Conservation (phyloP, 352 stramenopile species). For the Pseudoperonospora humuli region DNA sequence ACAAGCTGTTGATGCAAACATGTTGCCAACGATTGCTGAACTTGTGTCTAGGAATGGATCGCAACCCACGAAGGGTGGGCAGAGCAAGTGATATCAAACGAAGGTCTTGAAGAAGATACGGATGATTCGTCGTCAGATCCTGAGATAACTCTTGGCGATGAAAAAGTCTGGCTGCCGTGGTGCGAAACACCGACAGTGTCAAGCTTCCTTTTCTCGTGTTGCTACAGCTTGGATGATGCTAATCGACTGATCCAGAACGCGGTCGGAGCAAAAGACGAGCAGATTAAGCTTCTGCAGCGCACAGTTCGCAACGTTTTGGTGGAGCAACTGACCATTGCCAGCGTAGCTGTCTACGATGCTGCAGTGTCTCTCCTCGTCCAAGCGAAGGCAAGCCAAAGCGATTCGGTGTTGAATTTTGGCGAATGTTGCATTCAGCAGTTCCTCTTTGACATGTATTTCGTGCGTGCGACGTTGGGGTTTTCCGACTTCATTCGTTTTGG, state of each 20-base stretch:
- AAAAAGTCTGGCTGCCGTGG: conserved; percentile 83
- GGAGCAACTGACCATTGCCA: conserved; percentile 72
- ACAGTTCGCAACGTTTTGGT: conserved; percentile 63
- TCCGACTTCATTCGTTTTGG: conserved; percentile 84
- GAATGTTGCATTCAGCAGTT: conserved; percentile 82
- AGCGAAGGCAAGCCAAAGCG: conserved; percentile 39
- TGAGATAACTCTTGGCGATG: conserved; percentile 37
- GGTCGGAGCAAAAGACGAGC: conserved; percentile 28
- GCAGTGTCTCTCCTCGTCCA: conserved; percentile 51
- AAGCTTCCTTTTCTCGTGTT: conserved; percentile 79
- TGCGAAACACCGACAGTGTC: conserved; percentile 76
- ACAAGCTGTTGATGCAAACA: background rate
- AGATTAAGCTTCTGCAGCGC: conserved; percentile 52
- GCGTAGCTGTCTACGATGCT: conserved; percentile 59
- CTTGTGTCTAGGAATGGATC: conserved; percentile 57
- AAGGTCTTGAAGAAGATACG: conserved; percentile 31
- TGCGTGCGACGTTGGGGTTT: conserved; percentile 75
- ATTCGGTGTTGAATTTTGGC: conserved; percentile 67
- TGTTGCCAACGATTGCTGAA: background rate
- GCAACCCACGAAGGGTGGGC: conserved; percentile 62
- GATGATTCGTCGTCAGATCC: conserved; percentile 35
- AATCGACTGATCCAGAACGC: conserved; percentile 51
- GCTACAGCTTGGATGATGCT: conserved; percentile 75
- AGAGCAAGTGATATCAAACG: conserved; percentile 54
- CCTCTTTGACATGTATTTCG: conserved; percentile 87